Evolutionary conservation across 306 rosid genomes (phyloP), one percentile per base, ranked within the genome.

Genomic region (Lablab purpureus): DNA sequence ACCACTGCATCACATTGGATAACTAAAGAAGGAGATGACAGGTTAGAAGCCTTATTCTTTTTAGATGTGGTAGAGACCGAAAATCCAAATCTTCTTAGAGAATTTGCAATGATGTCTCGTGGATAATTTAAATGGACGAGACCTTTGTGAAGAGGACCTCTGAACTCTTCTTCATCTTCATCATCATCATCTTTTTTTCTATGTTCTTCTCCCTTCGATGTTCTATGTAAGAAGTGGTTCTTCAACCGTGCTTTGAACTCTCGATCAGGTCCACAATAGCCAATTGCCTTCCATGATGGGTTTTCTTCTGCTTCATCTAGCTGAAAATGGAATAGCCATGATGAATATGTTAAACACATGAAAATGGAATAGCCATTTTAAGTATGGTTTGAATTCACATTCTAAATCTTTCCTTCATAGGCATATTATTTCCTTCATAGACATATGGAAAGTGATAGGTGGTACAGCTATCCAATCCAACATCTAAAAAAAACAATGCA

Each of bases 271-370:
- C 97, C 94, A 13, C 72, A 45, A 4, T 92, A 92, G 69, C 88
- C 92, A 52, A 93, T 93, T 52, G 96, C 97, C 60, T 84, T 84
- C 97, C 97, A 93, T 71, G 96, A 87, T 34, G 59, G 37, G 71
- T 92, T 92, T 10, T 85, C 73, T 28, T 59, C 60, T 78, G 89
- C 77, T 56, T 89, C 91, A 81, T 92, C 91, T 63, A 89, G 63
- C 97, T 92, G 85, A 63, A 72, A 84, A 63, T 41, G 25, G 28
- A 51, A 41, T 3, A 43, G 30, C 32, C 12, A 3, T 23, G 10
- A n/a, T 54, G 14, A 52, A 49, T 23, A 7, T 43, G 51, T 47
- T 15, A 54, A 34, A 36, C n/a, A n/a, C n/a, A n/a, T n/a, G n/a
- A n/a, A n/a, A n/a, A n/a, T n/a, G n/a, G n/a, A n/a, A n/a, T n/a